phyloP scores from a whole-genome alignment of 2,329 filamentous ascomycete genomes.

The Simplicillium aogashimaense region DNA sequence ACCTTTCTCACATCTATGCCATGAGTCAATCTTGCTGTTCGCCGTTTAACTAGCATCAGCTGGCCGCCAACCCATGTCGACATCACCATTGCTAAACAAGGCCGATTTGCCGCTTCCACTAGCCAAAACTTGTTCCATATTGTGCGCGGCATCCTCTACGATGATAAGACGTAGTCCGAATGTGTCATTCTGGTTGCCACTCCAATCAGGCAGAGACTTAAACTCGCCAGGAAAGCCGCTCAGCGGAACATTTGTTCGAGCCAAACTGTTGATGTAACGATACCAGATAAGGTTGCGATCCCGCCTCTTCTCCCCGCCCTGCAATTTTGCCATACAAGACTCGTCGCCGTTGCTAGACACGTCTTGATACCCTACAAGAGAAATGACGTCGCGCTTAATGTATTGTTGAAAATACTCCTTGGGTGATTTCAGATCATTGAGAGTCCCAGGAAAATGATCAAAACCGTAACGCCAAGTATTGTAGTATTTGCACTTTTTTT shows the following conservation, averaged over 20 bases:
- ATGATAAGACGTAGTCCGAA: constrained; percentile 2
- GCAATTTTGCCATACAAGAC: constrained; percentile 1
- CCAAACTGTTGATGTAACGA: constrained; percentile 1
- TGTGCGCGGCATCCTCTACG: constrained; percentile 1
- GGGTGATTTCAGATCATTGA: neutral
- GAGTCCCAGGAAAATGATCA: neutral
- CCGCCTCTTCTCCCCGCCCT: constrained; percentile 2
- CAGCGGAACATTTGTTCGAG: neutral
- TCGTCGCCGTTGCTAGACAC: neutral
- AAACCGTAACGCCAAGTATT: constrained; percentile 4
- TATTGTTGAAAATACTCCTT: constrained; percentile 14
- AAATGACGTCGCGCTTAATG: constrained; percentile 3
- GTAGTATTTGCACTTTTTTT: constrained; percentile 7
- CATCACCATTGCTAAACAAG: too few species aligned
- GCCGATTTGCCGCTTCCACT: neutral
- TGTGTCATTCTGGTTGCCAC: neutral
- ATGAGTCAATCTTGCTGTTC: too few species aligned
- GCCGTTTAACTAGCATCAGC: too few species aligned
- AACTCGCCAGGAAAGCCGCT: constrained; percentile 4
- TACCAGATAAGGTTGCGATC: constrained; percentile 4
- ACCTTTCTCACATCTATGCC: too few species aligned
- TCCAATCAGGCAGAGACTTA: constrained; percentile 1
- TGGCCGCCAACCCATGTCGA: too few species aligned
- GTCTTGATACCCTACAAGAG: constrained; percentile 3
- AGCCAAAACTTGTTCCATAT: constrained; percentile 1